phyloP scores from a whole-genome alignment of 2,329 filamentous ascomycete species.

The Aschersonia sp. region DNA sequence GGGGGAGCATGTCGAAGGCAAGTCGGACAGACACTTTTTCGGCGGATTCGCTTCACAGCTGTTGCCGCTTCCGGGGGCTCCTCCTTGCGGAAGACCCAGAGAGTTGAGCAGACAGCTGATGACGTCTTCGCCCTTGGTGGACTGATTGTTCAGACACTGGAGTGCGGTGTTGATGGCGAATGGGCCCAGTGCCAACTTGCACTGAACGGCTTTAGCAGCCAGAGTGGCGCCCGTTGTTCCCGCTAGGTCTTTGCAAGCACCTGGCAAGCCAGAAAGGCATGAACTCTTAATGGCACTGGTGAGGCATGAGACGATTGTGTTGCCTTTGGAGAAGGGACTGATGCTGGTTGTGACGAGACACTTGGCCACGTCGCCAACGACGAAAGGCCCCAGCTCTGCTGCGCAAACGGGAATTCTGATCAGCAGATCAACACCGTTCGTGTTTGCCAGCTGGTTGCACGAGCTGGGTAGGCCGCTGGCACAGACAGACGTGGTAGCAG shows the following conservation, averaged over 20 bases:
- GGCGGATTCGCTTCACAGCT: background rate
- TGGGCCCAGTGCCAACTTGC: slow-evolving; percentile 2
- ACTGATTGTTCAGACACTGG: background rate
- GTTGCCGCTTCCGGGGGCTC: background rate
- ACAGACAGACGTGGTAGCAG: slow-evolving; percentile 1
- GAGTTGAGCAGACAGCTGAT: background rate
- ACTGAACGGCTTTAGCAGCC: background rate
- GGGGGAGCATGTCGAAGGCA: slow-evolving; percentile 2
- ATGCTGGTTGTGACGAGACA: background rate
- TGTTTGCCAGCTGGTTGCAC: background rate
- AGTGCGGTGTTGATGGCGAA: background rate
- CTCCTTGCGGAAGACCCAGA: background rate
- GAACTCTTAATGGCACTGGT: background rate
- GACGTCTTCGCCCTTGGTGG: background rate
- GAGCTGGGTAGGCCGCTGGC: slow-evolving; percentile 1
- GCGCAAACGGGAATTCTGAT: background rate
- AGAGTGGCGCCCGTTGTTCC: background rate
- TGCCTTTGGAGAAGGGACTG: background rate
- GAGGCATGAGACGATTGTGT: background rate
- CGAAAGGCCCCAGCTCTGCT: slow-evolving; percentile 1
- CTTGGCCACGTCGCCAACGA: background rate
- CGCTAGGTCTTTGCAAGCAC: background rate
- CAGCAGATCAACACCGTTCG: background rate
- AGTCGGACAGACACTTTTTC: background rate
- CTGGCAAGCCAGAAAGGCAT: slow-evolving; percentile 1